phyloP scores from a whole-genome alignment of 1,139 yeast genomes.

The Diutina neorugosa region DNA sequence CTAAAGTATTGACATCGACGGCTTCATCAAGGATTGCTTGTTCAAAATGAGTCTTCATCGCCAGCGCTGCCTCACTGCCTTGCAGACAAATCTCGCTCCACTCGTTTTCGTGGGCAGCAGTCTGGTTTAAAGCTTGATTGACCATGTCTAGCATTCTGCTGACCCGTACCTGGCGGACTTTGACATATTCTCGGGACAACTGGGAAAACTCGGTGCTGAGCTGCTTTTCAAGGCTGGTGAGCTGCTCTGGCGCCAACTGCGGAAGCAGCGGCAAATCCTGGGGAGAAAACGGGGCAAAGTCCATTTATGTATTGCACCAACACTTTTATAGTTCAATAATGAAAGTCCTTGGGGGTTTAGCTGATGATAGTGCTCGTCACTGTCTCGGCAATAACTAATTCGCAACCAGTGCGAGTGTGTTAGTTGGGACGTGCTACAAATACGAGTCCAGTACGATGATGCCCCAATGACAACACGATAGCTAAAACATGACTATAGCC shows the following conservation, averaged over 20 bases:
- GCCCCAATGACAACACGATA: background rate
- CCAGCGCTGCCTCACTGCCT: slow-evolving; percentile 24
- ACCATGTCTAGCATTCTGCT: slow-evolving; percentile 18
- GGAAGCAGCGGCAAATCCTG: slow-evolving; percentile 8
- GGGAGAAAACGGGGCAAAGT: slow-evolving; percentile 7
- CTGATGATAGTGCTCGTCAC: background rate
- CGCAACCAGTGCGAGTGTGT: background rate
- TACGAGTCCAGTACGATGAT: background rate
- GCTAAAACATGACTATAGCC: too few relatives aligned
- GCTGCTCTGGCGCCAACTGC: slow-evolving; percentile 17
- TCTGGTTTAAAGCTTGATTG: slow-evolving; percentile 16
- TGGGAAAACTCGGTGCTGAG: slow-evolving; percentile 21
- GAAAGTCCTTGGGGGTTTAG: background rate
- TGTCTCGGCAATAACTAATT: background rate
- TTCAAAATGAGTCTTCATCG: slow-evolving; percentile 23
- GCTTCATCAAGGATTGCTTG: slow-evolving; percentile 13
- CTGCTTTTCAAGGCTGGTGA: slow-evolving; percentile 17
- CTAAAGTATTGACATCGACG: slow-evolving; percentile 16
- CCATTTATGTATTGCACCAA: slow-evolving; percentile 1
- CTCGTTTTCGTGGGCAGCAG: slow-evolving; percentile 19
- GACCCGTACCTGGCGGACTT: slow-evolving; percentile 21
- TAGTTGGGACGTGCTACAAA: background rate
- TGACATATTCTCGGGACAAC: slow-evolving; percentile 19
- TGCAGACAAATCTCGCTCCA: slow-evolving; percentile 24
- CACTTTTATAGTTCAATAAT: background rate